phyloP scores from a whole-genome alignment of 2,329 filamentous ascomycete genomes.

The Cordyceps fumosorosea region DNA sequence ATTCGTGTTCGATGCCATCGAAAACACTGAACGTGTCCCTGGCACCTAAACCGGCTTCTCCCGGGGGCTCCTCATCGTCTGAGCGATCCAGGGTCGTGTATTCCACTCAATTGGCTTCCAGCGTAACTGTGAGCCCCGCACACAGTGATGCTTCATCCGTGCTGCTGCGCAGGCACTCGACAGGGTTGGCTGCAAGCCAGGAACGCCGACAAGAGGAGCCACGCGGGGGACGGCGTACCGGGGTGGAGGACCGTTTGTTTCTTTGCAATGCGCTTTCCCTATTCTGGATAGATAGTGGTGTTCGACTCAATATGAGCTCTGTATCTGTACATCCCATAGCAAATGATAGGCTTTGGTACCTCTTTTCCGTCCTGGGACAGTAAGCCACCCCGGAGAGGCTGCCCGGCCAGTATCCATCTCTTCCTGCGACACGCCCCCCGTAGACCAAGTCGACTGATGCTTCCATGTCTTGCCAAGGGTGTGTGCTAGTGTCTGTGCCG shows the following conservation, averaged over 20 bases:
- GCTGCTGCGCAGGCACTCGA: neutral
- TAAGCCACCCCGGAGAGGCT: too few species aligned
- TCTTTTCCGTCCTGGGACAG: neutral
- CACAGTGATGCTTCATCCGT: neutral
- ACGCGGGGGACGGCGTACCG: neutral
- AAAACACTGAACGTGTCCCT: neutral
- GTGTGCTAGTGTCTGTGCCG: neutral
- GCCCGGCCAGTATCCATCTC: neutral
- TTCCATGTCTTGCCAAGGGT: neutral
- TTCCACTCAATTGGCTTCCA: neutral
- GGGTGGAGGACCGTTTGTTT: slow-evolving; percentile 1
- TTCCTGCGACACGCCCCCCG: slow-evolving; percentile 1
- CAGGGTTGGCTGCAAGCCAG: slow-evolving; percentile 2
- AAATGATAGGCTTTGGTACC: slow-evolving; percentile 2
- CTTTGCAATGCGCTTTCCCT: slow-evolving; percentile 11
- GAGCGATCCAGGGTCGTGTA: neutral
- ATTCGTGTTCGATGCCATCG: neutral
- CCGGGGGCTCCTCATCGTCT: neutral
- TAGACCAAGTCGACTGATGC: neutral
- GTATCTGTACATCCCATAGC: slow-evolving; percentile 7
- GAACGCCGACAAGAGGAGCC: slow-evolving; percentile 3
- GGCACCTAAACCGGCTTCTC: neutral
- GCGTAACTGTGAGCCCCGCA: too few species aligned
- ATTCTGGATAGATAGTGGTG: slow-evolving; percentile 4
- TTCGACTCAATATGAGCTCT: neutral